Conservation (phyloP, 2,329 filamentous ascomycete species). For the Nemania sp. region DNA sequence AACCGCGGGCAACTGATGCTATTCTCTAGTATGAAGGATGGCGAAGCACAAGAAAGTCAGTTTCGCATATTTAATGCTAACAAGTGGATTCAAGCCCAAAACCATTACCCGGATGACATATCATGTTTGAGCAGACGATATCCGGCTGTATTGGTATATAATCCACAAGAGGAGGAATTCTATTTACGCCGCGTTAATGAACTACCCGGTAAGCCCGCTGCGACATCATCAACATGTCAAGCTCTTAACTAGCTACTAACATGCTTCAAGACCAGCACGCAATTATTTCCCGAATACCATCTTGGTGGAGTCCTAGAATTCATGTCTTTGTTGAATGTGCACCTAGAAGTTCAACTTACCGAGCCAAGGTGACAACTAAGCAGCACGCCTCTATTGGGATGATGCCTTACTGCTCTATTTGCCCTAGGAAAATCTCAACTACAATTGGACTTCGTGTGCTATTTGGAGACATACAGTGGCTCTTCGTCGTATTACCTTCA, state of each 20-base stretch:
- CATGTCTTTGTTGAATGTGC: background rate
- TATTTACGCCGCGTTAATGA: background rate
- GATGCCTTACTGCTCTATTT: background rate
- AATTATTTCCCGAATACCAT: slow-evolving; percentile 1
- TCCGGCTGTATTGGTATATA: background rate
- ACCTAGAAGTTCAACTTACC: background rate
- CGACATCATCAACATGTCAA: background rate
- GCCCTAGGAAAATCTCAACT: background rate
- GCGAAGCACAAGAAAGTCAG: background rate
- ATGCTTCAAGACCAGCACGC: background rate
- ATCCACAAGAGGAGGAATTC: background rate
- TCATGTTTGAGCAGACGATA: background rate
- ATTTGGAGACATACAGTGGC: background rate
- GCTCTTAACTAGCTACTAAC: background rate
- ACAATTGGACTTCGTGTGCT: background rate
- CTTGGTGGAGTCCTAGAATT: background rate
- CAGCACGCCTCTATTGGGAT: background rate
- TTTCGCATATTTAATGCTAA: background rate
- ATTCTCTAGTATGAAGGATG: background rate
- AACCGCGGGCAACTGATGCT: background rate
- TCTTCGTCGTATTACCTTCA: background rate
- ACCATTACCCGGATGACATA: background rate
- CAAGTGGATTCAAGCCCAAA: background rate
- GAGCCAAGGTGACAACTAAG: background rate
- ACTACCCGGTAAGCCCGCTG: background rate